A percentile compares a stretch with the other conserved stretches of the same genome.
Evolutionary conservation across 176 grass and related monocot species (phyloP).

Genomic region (Hordeum marinum): DNA sequence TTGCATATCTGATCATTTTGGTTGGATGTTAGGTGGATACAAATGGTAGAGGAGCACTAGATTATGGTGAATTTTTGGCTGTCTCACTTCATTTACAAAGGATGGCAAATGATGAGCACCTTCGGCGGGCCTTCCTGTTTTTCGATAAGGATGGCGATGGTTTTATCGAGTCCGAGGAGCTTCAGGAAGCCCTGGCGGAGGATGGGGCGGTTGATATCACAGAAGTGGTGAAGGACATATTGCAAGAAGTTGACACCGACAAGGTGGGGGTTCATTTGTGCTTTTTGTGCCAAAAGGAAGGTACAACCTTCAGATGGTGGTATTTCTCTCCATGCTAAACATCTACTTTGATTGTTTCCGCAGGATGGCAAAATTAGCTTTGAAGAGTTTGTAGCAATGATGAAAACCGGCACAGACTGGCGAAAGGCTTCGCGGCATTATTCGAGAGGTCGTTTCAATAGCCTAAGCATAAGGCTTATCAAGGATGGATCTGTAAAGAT

Average conservation of each 20-base stretch:
- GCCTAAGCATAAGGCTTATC: constrained; percentile 69
- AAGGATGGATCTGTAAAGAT: constrained; percentile 80
- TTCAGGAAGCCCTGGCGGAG: constrained; percentile 55
- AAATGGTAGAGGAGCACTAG: constrained; percentile 63
- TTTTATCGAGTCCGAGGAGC: constrained; percentile 78
- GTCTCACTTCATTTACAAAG: constrained; percentile 86
- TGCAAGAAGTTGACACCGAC: constrained; percentile 79
- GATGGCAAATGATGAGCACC: constrained; percentile 81
- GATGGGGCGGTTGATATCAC: constrained; percentile 52
- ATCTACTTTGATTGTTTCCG: background rate
- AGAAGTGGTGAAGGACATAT: constrained; percentile 70
- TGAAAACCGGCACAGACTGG: constrained; percentile 93
- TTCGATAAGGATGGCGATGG: constrained; percentile 79
- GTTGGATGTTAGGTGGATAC: constrained; percentile 59
- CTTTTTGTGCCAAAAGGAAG: background rate
- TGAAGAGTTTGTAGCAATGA: constrained; percentile 80
- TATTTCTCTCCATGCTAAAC: background rate
- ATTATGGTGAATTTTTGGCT: constrained; percentile 89
- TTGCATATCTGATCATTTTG: constrained; percentile 11
- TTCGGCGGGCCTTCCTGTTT: constrained; percentile 69
- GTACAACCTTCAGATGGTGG: background rate
- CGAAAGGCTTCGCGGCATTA: constrained; percentile 84
- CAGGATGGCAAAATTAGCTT: constrained; percentile 91
- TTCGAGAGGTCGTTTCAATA: constrained; percentile 81
- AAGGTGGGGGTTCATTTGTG: constrained; percentile 47